These are phyloP conservation scores for Hericium coralloides DNA, from an alignment of 768 basidiomycete species.

Conservation along the genomic window DNA sequence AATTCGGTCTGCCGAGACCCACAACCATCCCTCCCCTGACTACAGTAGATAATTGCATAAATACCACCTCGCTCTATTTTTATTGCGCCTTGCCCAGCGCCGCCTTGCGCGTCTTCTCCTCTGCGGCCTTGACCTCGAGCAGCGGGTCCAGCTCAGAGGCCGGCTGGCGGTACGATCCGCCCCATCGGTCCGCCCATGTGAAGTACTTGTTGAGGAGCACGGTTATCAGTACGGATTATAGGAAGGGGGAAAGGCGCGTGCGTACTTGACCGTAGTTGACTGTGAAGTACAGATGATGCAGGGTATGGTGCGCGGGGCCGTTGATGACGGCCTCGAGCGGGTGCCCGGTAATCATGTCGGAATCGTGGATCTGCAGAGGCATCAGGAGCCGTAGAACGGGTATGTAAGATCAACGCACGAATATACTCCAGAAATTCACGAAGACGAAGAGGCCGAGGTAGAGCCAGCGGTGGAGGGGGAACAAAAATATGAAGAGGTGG, in stretches of 20 bases:
- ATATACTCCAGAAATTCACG: constrained; percentile 91
- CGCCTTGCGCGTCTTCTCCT: constrained; percentile 8
- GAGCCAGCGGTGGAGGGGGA: constrained; percentile 80
- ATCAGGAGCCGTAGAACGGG: not conserved
- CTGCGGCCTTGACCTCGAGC: constrained; percentile 45
- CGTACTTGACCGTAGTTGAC: constrained; percentile 87
- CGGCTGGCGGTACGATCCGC: constrained; percentile 86
- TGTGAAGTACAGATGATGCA: constrained; percentile 95
- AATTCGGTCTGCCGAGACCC: no score
- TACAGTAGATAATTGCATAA: no score
- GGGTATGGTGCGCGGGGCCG: constrained; percentile 96
- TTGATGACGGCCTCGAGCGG: constrained; percentile 86
- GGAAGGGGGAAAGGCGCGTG: constrained; percentile 14
- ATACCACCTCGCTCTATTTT: no score
- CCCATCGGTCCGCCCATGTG: constrained; percentile 83
- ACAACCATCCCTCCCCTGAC: no score
- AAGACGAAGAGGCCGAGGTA: constrained; percentile 84
- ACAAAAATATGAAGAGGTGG: constrained; percentile 83
- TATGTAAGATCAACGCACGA: constrained; percentile 44
- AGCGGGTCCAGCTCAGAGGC: constrained; percentile 78
- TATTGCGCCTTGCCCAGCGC: constrained; percentile 4
- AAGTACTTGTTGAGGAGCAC: constrained; percentile 73
- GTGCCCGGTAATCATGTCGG: constrained; percentile 95
- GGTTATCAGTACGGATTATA: not conserved
- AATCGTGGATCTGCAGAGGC: constrained; percentile 83